Conservation (phyloP, 2,329 filamentous ascomycete genomes). For the Exserohilum rostratum region DNA sequence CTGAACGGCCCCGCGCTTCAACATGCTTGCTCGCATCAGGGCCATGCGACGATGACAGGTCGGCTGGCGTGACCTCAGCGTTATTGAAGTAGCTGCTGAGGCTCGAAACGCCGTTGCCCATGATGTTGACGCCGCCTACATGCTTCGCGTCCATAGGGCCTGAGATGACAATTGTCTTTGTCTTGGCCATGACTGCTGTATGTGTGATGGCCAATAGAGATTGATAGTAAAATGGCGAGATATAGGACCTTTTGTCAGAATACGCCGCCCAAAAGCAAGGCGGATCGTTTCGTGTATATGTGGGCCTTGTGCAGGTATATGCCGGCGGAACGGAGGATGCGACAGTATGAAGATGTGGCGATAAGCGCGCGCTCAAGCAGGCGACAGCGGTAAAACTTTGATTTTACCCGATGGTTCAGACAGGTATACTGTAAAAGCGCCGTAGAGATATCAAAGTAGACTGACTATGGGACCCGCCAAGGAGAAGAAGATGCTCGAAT, state of each 20-base stretch:
- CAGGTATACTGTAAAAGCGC: neutral
- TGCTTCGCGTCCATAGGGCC: conserved; percentile 42
- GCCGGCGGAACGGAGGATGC: conserved; percentile 10
- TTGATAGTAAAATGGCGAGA: conserved; percentile 6
- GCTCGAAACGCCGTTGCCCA: conserved; percentile 24
- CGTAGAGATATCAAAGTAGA: conserved; percentile 12
- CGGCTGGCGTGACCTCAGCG: conserved; percentile 29
- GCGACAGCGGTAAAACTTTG: neutral
- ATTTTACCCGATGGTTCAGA: conserved; percentile 8
- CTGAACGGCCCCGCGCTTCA: conserved; percentile 36
- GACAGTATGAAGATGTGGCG: neutral
- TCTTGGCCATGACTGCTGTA: conserved; percentile 23
- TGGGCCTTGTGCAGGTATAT: conserved; percentile 4
- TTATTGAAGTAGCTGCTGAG: conserved; percentile 28
- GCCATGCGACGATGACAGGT: conserved; percentile 32
- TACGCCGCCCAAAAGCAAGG: conserved; percentile 22
- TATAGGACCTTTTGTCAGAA: conserved; percentile 11
- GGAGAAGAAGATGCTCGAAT: conserved; percentile 5
- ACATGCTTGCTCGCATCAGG: conserved; percentile 30
- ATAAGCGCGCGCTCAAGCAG: neutral
- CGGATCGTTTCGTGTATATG: conserved; percentile 29
- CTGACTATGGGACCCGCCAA: conserved; percentile 3
- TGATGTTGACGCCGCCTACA: conserved; percentile 39
- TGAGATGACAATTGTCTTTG: conserved; percentile 38
- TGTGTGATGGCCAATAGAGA: conserved; percentile 6